Evolutionary conservation across 352 stramenopile genomes (phyloP).

Genomic region (Globisporangium ultimum): DNA sequence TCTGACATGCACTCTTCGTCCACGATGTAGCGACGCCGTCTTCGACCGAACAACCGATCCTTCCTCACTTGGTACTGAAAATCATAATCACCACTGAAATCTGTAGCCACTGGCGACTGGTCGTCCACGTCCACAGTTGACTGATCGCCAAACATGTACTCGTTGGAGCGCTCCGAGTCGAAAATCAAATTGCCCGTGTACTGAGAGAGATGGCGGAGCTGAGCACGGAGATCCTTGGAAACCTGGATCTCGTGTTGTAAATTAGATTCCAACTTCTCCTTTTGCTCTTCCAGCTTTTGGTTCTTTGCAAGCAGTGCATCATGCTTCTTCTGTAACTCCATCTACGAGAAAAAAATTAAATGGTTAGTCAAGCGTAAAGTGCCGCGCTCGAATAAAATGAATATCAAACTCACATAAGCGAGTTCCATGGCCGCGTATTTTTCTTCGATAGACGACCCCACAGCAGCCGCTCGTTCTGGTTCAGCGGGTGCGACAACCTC

Average conservation of each 20-base stretch:
- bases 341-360: constrained; percentile 12
- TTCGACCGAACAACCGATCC: constrained; percentile 3
- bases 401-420: constrained; percentile 24
- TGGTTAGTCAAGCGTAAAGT: neutral
- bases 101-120: constrained; percentile 29
- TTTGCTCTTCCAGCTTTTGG: constrained; percentile 54
- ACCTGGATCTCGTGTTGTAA: constrained; percentile 64
- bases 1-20: constrained; percentile 64
- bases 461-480: constrained; percentile 14
- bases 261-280: constrained; percentile 57
- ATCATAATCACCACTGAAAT: constrained; percentile 36
- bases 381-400: no score
- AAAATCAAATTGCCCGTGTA: constrained; percentile 67
- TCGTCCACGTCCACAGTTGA: constrained; percentile 28
- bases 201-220: constrained; percentile 68
- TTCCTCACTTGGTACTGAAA: constrained; percentile 45
- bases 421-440: constrained; percentile 48
- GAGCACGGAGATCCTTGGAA: constrained; percentile 55
- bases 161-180: constrained; percentile 48
- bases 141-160: constrained; percentile 49
- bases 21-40: constrained; percentile 22
- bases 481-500: constrained; percentile 17
- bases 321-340: constrained; percentile 56
- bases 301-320: constrained; percentile 38
- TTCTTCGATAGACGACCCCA: constrained; percentile 29